Evolutionary conservation across 192 early-diverging fungal genomes (phyloP).

Genomic region (Backusella tarrabulga): DNA sequence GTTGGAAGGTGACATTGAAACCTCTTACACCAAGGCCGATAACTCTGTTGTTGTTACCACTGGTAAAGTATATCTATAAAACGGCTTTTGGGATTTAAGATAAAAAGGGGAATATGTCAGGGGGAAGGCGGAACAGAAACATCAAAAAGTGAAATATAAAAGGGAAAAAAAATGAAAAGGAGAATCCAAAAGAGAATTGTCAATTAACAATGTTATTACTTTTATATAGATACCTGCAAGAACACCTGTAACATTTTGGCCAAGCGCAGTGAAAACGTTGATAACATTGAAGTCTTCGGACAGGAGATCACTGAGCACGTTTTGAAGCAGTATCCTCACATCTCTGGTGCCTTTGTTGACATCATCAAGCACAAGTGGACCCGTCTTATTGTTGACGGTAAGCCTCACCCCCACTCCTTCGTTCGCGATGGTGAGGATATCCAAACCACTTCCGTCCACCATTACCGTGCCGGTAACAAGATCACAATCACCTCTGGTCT

Average conservation of each 20-base stretch:
- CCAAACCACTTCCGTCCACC: slow-evolving; percentile 58
- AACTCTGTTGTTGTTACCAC: slow-evolving; percentile 76
- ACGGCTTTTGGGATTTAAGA: not conserved
- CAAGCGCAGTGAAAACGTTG: slow-evolving; percentile 65
- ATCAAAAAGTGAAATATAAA: not conserved
- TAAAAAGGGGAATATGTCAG: not conserved
- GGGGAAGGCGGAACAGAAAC: not conserved
- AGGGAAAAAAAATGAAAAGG: not conserved
- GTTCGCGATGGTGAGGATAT: slow-evolving; percentile 69
- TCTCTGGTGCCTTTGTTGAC: slow-evolving; percentile 59
- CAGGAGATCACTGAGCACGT: slow-evolving; percentile 67
- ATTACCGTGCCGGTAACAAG: slow-evolving; percentile 40
- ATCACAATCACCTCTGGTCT: slow-evolving; percentile 65
- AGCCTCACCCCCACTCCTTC: slow-evolving; percentile 73
- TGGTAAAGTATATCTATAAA: slow-evolving; percentile 25
- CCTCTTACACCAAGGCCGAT: slow-evolving; percentile 75
- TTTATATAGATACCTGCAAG: slow-evolving; percentile 60
- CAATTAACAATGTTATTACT: not conserved
- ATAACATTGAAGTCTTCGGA: slow-evolving; percentile 72
- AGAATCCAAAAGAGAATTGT: not conserved
- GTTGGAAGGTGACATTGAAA: slow-evolving; percentile 53
- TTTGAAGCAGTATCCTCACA: slow-evolving; percentile 69
- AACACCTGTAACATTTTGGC: slow-evolving; percentile 76
- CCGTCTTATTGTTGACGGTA: slow-evolving; percentile 61
- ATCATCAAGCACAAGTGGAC: slow-evolving; percentile 77